A percentile compares a stretch with the other conserved stretches of the same genome.
These are phyloP conservation scores for Pythium volutum DNA, from an alignment of 352 stramenopile genomes.

Conservation along the genomic window DNA sequence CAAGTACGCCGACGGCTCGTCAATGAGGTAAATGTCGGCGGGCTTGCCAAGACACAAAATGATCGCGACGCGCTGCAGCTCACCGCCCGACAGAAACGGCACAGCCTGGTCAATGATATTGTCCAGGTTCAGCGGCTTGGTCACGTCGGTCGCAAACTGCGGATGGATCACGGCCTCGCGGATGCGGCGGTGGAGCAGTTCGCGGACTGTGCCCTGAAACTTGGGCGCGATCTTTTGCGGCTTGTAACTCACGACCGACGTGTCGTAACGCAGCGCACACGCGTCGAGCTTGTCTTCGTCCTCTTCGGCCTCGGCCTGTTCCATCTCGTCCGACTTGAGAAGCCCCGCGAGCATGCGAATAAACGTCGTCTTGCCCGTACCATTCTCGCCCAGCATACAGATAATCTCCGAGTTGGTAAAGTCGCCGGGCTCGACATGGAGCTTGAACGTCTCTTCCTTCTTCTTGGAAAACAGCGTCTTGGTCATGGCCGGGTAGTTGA, in stretches of 20 bases:
- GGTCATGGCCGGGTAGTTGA: constrained; percentile 98
- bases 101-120: constrained; percentile 99
- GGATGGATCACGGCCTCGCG: constrained; percentile 97
- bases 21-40: constrained; percentile 99
- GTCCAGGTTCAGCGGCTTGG: constrained; percentile 98
- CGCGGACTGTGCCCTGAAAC: constrained; percentile 95
- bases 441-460: constrained; percentile 93
- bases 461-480: constrained; percentile 97
- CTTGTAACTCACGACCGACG: constrained; percentile 96
- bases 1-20: constrained; percentile 99
- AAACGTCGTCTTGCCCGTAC: constrained; percentile 99
- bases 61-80: constrained; percentile 99
- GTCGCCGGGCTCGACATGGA: constrained; percentile 96
- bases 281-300: constrained; percentile 74
- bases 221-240: constrained; percentile 98
- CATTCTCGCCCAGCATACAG: constrained; percentile 99
- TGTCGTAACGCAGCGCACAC: constrained; percentile 79
- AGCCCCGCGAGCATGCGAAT: constrained; percentile 99
- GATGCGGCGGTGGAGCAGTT: constrained; percentile 98
- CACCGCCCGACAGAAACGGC: constrained; percentile 97
- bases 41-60: constrained; percentile 97
- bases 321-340: constrained; percentile 98
- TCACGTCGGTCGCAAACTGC: constrained; percentile 99
- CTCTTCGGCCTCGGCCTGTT: constrained; percentile 63
- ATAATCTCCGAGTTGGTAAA: constrained; percentile 99